Conservation (phyloP, 345 rosid genomes). For the Corchorus capsularis region DNA sequence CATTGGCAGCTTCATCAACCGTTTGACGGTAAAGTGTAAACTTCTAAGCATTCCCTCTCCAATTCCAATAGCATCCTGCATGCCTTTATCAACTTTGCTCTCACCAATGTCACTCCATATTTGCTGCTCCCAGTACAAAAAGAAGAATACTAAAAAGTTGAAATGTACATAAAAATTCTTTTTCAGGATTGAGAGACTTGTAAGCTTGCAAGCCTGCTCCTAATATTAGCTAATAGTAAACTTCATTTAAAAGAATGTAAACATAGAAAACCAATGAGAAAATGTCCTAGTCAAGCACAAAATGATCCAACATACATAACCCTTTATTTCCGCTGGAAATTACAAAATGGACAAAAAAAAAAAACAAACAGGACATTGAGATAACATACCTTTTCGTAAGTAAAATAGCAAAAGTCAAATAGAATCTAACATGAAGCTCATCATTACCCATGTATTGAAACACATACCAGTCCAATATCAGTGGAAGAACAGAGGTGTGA, state of each 20-base stretch:
- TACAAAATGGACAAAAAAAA: background rate
- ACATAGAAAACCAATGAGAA: background rate
- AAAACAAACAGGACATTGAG: background rate
- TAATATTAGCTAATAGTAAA: background rate
- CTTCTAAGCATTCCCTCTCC: conserved; percentile 92
- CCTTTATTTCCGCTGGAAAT: background rate
- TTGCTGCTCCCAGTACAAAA: conserved; percentile 61
- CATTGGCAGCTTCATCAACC: conserved; percentile 90
- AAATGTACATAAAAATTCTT: conserved; percentile 10
- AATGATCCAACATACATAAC: background rate
- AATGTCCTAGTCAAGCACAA: background rate
- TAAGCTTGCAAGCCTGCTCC: background rate
- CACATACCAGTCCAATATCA: too few species aligned
- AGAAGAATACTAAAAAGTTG: conserved; percentile 2
- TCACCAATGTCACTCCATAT: conserved; percentile 97
- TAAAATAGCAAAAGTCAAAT: background rate
- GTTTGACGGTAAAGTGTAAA: conserved; percentile 84
- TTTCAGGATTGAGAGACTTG: background rate
- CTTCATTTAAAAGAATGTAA: background rate
- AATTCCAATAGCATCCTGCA: conserved; percentile 75
- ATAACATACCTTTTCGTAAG: background rate
- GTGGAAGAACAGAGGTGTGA: too few species aligned
- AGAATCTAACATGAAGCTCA: too few species aligned
- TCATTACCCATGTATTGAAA: background rate
- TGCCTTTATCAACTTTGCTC: conserved; percentile 81